Base-by-base conservation (phyloP, 2,329 filamentous ascomycete genomes). In the Pseudocercospora eumusae region DNA sequence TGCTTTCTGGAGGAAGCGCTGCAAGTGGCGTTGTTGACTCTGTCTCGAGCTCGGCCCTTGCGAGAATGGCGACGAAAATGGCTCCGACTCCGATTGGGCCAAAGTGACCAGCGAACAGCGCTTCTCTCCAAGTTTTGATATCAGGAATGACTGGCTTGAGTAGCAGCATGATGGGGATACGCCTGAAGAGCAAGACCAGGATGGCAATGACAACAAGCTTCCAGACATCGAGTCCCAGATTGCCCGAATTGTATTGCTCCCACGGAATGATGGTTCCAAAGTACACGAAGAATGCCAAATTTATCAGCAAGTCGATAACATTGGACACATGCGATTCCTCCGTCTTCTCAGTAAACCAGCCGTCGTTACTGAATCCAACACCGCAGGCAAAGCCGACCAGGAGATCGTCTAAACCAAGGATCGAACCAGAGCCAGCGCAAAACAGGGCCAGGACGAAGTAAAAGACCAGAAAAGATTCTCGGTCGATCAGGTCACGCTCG, bases 241-340 rank as follows among this genome's bases (percentile, higher is more conserved):
- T 57, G 1, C 84, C 81, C 62, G 87, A 82, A 79, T 98, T 96
- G 83, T 88, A 99, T 75, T 92, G 88, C 70, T 89, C 86, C 95
- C 95, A 99, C 0, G 95, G 95, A 64, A 99, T 95, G 75, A 99
- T 97, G 58, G 95, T 92, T 57, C 95, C 95, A 67, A 99, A 90
- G 75, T 95, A 99, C 69, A 99, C 95, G 76, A 99, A 99, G 77
- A 98, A 99, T 2, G 93, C 86, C 86, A 99, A 85, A 77, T 99
- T 99, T 80, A 99, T 88, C 64, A 99, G 81, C 75, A 99, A 78
- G 81, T 99, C 95, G 73, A 99, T 99, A 75, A 99, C 95, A 86
- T 99, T 98, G 76, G 93, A 98, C 9, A 99, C 95, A 75, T 98
- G 95, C 0, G 95, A 93, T 77, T 99, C 95, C 75, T 99, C 95